A percentile compares a stretch with the other conserved stretches of the same genome.
Conservation (phyloP, 129 eudicot genomes). For the Lactuca sativa region DNA sequence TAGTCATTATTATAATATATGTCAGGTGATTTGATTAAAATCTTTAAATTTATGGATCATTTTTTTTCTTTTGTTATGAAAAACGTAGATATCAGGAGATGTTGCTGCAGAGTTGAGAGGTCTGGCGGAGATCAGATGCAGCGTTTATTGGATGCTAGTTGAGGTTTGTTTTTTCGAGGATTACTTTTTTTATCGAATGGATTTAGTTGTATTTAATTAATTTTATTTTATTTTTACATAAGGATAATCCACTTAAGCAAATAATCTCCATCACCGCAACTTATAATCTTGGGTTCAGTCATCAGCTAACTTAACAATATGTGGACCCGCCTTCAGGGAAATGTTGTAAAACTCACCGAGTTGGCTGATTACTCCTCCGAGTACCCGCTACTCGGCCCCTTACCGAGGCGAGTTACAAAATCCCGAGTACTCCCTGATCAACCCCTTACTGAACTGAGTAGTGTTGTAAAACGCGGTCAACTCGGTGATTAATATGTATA, state of each 20-base stretch:
- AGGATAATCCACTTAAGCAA: slow-evolving; percentile 93
- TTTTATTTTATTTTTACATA: slow-evolving; percentile 17
- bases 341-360: too few relatives aligned
- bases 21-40: not conserved
- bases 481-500: too few relatives aligned
- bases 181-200: not conserved
- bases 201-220: not conserved
- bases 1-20: slow-evolving; percentile 10
- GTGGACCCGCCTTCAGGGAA: slow-evolving; percentile 91
- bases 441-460: too few relatives aligned
- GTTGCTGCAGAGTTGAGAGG: slow-evolving; percentile 79
- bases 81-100: slow-evolving; percentile 79
- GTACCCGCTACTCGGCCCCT: too few relatives aligned
- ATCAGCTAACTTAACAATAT: slow-evolving; percentile 53
- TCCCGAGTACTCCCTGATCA: too few relatives aligned
- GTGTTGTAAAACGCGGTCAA: too few relatives aligned
- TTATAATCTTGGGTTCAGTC: slow-evolving; percentile 42
- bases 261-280: slow-evolving; percentile 86
- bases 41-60: not conserved
- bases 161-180: slow-evolving; percentile 43
- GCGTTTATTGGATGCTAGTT: slow-evolving; percentile 58
- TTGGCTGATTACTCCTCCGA: too few relatives aligned
- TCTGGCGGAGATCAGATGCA: slow-evolving; percentile 43
- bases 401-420: too few relatives aligned
- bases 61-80: slow-evolving; percentile 6